These are phyloP conservation scores for Fusarium acutatum DNA, from an alignment of 2,329 filamentous ascomycete species.

Conservation along the genomic window DNA sequence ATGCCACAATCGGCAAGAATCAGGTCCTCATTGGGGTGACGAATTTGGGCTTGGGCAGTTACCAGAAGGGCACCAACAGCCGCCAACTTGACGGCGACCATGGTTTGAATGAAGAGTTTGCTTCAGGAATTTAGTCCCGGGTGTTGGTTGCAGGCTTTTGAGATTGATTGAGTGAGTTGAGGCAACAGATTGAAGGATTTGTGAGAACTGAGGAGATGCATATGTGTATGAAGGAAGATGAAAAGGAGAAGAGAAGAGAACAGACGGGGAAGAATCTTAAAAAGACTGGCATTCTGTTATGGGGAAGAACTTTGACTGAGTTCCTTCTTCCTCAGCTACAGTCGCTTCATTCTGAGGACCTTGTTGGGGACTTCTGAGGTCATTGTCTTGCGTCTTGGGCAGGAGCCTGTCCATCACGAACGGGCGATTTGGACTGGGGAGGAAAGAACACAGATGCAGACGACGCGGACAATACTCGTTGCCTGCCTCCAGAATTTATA, in stretches of 20 bases:
- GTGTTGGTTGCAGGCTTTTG: not conserved
- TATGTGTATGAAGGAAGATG: not conserved
- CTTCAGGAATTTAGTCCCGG: not conserved
- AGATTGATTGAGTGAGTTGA: not conserved
- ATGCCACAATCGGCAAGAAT: constrained; percentile 55
- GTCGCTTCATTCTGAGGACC: not conserved
- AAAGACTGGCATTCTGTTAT: not conserved
- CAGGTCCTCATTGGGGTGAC: constrained; percentile 48
- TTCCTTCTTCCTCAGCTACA: not conserved
- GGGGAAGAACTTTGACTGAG: not conserved
- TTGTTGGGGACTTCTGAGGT: not conserved
- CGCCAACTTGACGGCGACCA: constrained; percentile 39
- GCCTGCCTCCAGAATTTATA: not conserved
- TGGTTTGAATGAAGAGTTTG: constrained; percentile 3
- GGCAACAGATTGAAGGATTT: not conserved
- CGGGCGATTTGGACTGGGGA: not conserved
- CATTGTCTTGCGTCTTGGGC: not conserved
- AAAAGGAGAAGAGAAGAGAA: not conserved
- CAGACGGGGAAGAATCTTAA: not conserved
- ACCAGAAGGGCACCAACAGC: constrained; percentile 37
- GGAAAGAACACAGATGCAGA: not conserved
- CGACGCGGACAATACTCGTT: not conserved
- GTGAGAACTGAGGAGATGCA: not conserved
- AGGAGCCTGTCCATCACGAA: not conserved
- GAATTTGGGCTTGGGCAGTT: constrained; percentile 33